These are phyloP conservation scores for Fusarium sp. DNA, from an alignment of 2,329 filamentous ascomycete species.

Conservation along the genomic window DNA sequence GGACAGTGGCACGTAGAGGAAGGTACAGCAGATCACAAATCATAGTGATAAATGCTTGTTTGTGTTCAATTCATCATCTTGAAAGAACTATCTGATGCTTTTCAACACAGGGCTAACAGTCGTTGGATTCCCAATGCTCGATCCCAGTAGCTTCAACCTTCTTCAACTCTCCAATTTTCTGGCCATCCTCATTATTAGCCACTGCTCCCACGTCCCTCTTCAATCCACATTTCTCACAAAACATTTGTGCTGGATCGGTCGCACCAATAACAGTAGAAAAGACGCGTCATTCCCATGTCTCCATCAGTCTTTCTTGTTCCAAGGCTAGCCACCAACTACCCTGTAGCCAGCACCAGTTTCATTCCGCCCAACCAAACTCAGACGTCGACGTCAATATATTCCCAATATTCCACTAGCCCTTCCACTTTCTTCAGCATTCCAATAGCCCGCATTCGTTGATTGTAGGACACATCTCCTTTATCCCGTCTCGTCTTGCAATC, in stretches of 20 bases:
- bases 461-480: neutral
- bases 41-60: fast-evolving
- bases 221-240: neutral
- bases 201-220: neutral
- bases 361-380: neutral
- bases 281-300: neutral
- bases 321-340: fast-evolving
- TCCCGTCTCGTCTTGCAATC: neutral
- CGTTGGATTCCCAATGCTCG: neutral
- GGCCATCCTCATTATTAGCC: neutral
- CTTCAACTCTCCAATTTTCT: neutral
- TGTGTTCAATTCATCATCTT: fast-evolving
- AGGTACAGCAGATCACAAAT: fast-evolving
- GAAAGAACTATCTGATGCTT: fast-evolving
- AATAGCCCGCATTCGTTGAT: neutral
- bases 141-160: neutral
- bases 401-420: neutral
- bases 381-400: neutral
- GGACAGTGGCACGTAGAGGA: fast-evolving
- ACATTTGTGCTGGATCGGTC: neutral
- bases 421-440: neutral
- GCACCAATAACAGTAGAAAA: neutral
- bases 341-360: fast-evolving
- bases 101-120: neutral
- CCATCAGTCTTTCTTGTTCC: too few relatives aligned